Conservation (phyloP, 78 protist genomes). For the Dictyostelium citrinum region DNA sequence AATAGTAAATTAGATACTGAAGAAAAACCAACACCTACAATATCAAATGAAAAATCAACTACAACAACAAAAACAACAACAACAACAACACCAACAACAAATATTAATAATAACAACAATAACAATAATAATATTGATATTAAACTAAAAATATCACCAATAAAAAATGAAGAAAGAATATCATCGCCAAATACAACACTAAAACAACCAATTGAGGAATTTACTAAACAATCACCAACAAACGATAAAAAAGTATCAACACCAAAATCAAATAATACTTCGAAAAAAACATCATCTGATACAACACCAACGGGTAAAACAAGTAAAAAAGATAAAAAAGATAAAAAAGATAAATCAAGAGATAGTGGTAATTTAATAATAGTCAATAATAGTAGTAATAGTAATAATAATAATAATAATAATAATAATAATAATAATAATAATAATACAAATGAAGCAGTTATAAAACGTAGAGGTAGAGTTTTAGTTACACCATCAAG, state of each 20-base stretch:
- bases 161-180: background rate
- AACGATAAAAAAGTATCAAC: background rate
- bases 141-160: background rate
- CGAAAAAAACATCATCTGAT: background rate
- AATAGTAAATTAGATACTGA: background rate
- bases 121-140: background rate
- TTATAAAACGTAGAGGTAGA: constrained; percentile 13
- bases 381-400: background rate
- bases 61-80: background rate
- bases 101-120: background rate
- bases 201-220: background rate
- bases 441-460: background rate
- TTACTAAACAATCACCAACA: background rate
- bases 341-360: background rate
- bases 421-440: background rate
- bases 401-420: background rate
- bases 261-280: background rate
- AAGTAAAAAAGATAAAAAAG: background rate
- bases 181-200: background rate
- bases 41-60: background rate
- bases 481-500: constrained; percentile 2
- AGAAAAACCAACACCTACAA: background rate
- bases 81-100: background rate
- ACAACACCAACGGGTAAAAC: background rate
- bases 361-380: background rate